Base-by-base conservation (phyloP, 345 rosid genomes). In the Corchorus capsularis region DNA sequence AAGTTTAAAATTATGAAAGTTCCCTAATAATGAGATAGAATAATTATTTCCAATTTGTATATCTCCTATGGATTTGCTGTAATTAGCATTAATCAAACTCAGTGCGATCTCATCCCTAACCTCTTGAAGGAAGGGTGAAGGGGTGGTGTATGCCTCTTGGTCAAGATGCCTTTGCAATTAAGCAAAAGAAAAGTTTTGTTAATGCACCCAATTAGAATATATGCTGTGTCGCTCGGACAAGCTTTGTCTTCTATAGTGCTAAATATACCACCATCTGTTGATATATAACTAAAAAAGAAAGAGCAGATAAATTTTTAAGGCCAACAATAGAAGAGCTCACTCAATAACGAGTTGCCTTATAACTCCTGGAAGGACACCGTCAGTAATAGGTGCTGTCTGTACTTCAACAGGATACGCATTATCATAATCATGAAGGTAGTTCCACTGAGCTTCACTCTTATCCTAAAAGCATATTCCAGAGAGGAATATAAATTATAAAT, bases 311-410 rank as follows among this genome's bases (percentile, higher is more conserved):
- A 67, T 54, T 17, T 57, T 37, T 11, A 27, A 76, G 35, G 37
- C 63, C 65, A 32, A 54, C 77, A 47, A 55, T 22, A 37, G 45
- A 22, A 57, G 64, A 14, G 78, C 90, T 83, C 86, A 92, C 98
- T 95, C 97, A 8, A 91, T 87, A 77, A 93, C 89, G n/a, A 93
- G 77, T 75, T 89, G 91, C 79, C 98, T 88, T 59, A 93, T 90
- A 70, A 91, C 82, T 77, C 98, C 98, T 4, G 93, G 97, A 82
- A 96, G 99, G 71, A 87, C 92, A 35, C 99, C 94, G 73, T 84
- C 97, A 27, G 80, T 53, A 65, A 92, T 65, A 57, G 97, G 97
- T 64, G 99, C 96, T 39, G 96, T 91, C 83, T 88, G 94, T 35
- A 93, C 93, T 85, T 93, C 93, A 56, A 82, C 85, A 12, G 85